These are phyloP conservation scores for Xylaria acuta DNA, from an alignment of 495 filamentous ascomycete species.

Conservation along the genomic window DNA sequence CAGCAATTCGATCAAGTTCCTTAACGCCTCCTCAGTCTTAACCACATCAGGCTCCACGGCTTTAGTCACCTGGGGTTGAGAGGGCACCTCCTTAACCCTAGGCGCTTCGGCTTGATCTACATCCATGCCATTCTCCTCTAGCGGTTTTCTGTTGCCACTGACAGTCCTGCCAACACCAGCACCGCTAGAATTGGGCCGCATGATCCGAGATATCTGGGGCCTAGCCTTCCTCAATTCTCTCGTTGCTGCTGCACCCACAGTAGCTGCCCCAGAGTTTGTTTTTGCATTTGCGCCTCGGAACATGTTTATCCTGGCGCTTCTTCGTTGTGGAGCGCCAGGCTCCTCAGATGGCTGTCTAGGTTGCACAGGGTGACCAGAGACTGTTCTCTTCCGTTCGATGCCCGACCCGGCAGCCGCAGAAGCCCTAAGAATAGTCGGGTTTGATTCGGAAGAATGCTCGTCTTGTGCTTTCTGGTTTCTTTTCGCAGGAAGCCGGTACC, in stretches of 20 bases:
- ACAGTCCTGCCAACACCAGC: slow-evolving; percentile 81
- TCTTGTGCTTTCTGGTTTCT: slow-evolving; percentile 58
- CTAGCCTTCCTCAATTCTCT: slow-evolving; percentile 81
- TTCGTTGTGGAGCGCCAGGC: slow-evolving; percentile 72
- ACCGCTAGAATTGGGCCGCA: slow-evolving; percentile 58
- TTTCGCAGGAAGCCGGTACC: slow-evolving; percentile 55
- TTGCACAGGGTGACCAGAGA: slow-evolving; percentile 80
- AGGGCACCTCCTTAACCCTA: slow-evolving; percentile 56
- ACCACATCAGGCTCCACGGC: slow-evolving; percentile 53
- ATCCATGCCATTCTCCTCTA: slow-evolving; percentile 69
- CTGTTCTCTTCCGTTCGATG: slow-evolving; percentile 78
- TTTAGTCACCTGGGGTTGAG: slow-evolving; percentile 43
- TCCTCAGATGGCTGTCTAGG: slow-evolving; percentile 63
- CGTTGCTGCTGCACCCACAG: slow-evolving; percentile 62
- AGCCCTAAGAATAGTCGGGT: slow-evolving; percentile 32
- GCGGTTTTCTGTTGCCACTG: slow-evolving; percentile 80
- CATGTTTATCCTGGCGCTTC: slow-evolving; percentile 74
- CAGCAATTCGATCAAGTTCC: slow-evolving; percentile 80
- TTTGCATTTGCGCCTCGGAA: slow-evolving; percentile 64
- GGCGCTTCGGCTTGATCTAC: slow-evolving; percentile 59
- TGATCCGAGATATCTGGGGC: slow-evolving; percentile 62
- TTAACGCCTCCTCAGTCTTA: slow-evolving; percentile 77
- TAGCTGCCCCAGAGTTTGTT: slow-evolving; percentile 66
- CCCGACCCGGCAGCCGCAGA: slow-evolving; percentile 38
- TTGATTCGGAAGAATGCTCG: slow-evolving; percentile 42